Evolutionary conservation across 2,329 filamentous ascomycete genomes (phyloP), one percentile per base, ranked within the genome.

Genomic region (Pseudofabraea citricarpa): DNA sequence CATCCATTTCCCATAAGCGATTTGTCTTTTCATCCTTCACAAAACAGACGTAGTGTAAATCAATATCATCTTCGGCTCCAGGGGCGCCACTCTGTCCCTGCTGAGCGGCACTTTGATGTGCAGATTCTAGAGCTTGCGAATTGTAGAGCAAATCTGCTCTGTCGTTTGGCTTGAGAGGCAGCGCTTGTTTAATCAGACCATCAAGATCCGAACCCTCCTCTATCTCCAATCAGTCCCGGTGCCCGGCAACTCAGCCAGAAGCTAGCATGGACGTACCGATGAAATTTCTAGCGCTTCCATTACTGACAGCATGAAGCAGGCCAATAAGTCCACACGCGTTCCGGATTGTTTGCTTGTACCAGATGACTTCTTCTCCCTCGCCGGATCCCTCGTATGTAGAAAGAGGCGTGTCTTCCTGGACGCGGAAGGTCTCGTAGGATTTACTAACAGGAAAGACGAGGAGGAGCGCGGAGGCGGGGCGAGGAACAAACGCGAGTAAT

Each of bases 271-370:
- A 87, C 64, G 95, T 95, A 56, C 87, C 79, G 57, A 97, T 95
- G 0, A 90, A 96, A 66, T 95, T 85, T 81, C 53, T 77, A 2
- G 87, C 83, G 2, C 74, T 73, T 0, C 90, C 90, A 64, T 97
- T 98, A 39, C 75, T 77, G 0, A 88, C 80, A 20, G 85, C 86
- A 62, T 98, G 93, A 40, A 97, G 64, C 22, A 98, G 68, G 0
- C 87, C 91, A 72, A 96, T 95, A 38, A 96, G 69, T 0, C 93
- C 93, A 64, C 93, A 98, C 0, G 93, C 90, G 64, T 97, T 96
- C 51, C 87, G 79, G 56, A 97, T 96, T 0, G 91, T 97, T 69
- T 97, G 93, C 55, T 81, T 87, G 73, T 90, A 97, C 93, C 93
- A 98, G 3, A 95, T 59, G 0, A 96, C 87, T 5, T 87, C 83